phyloP scores from a whole-genome alignment of 768 basidiomycete genomes.

The Collybiopsis luxurians region DNA sequence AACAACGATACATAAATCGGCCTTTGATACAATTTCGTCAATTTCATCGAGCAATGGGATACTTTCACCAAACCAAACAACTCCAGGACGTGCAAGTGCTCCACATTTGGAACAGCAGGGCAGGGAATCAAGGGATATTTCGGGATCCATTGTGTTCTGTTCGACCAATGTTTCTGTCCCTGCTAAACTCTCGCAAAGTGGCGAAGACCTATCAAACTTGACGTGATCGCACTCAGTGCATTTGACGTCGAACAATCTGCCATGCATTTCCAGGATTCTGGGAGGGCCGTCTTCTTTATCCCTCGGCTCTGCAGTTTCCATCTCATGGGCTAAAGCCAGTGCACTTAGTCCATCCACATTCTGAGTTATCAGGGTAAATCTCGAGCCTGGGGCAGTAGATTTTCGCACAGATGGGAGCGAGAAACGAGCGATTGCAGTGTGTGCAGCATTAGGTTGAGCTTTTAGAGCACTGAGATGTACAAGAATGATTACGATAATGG shows the following conservation, averaged over 20 bases:
- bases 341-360: constrained; percentile 58
- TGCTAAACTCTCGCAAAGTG: constrained; percentile 41
- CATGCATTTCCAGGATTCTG: constrained; percentile 60
- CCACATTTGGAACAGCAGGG: constrained; percentile 45
- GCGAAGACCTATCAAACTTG: constrained; percentile 38
- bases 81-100: constrained; percentile 45
- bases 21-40: constrained; percentile 36
- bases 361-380: constrained; percentile 55
- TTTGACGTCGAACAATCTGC: constrained; percentile 48
- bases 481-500: neutral
- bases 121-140: constrained; percentile 36
- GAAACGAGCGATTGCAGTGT: constrained; percentile 46
- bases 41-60: constrained; percentile 38
- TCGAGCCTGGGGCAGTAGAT: constrained; percentile 37
- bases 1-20: constrained; percentile 52
- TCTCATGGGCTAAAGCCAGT: constrained; percentile 31
- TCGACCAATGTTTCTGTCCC: constrained; percentile 42
- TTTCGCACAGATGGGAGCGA: constrained; percentile 36
- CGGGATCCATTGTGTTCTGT: constrained; percentile 28
- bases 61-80: neutral
- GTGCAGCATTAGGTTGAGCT: constrained; percentile 55
- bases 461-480: constrained; percentile 38
- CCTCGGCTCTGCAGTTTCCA: constrained; percentile 11
- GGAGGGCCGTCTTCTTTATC: neutral
- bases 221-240: constrained; percentile 48